Evolutionary conservation across 768 basidiomycete genomes (phyloP).

Genomic region (Auricularia cornea): DNA sequence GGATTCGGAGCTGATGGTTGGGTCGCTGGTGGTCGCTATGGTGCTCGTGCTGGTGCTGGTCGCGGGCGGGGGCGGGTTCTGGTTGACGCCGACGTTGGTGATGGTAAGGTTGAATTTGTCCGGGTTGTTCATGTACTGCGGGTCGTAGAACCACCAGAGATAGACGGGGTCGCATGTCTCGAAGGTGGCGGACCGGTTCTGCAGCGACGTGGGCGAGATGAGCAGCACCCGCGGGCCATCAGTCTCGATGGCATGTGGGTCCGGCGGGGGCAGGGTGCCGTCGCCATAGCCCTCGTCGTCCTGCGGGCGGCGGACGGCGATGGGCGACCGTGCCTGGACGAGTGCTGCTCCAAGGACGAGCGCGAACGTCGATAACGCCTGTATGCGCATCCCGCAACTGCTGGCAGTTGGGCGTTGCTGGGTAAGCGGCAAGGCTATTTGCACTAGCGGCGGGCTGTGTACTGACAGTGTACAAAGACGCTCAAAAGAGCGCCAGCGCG

Average conservation of each 20-base stretch:
- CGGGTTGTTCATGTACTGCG: neutral
- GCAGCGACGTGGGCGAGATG: neutral
- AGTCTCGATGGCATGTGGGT: neutral
- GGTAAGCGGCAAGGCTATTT: neutral
- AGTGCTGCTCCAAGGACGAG: neutral
- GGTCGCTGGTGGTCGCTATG: neutral
- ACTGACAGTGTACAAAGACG: neutral
- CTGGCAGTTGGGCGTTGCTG: neutral
- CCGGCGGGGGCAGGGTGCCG: neutral
- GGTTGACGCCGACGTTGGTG: slow-evolving; percentile 29
- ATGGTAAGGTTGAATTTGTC: slow-evolving; percentile 22
- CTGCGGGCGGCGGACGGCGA: neutral
- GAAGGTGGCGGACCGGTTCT: neutral
- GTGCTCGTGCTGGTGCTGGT: no score
- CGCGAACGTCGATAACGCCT: neutral
- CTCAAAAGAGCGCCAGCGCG: neutral
- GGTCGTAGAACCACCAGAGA: neutral
- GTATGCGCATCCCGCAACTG: neutral
- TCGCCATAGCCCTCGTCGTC: neutral
- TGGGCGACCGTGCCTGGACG: neutral
- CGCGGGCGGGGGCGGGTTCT: slow-evolving; percentile 7
- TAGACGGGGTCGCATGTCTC: neutral
- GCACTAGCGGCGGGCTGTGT: neutral
- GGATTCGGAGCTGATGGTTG: neutral
- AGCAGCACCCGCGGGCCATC: neutral